These are phyloP conservation scores for Fusarium oxysporum DNA, from an alignment of 2,329 filamentous ascomycete genomes.

Conservation along the genomic window DNA sequence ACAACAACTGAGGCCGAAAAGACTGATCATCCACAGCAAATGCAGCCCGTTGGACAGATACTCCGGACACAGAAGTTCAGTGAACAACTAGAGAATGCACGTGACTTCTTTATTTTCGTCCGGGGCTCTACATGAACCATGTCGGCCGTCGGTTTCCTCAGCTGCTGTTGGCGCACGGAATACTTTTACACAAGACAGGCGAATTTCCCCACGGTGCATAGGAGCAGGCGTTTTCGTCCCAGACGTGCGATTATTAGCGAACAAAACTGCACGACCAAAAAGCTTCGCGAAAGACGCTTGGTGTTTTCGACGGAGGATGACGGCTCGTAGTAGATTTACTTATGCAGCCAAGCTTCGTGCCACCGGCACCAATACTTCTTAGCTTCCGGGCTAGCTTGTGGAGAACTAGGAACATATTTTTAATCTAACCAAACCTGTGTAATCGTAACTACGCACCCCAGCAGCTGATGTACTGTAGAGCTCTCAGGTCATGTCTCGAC, in stretches of 20 bases:
- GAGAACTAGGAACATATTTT: neutral
- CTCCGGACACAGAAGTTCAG: neutral
- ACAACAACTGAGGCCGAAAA: neutral
- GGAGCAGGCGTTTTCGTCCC: neutral
- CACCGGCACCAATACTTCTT: neutral
- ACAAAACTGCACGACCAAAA: neutral
- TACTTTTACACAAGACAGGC: neutral
- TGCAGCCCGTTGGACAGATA: neutral
- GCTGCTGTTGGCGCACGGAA: neutral
- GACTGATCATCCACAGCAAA: neutral
- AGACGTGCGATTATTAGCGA: neutral
- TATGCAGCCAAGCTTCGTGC: constrained; percentile 7
- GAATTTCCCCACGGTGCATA: neutral
- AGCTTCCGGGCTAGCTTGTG: constrained; percentile 14
- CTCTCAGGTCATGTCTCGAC: constrained; percentile 3
- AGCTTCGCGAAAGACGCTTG: neutral
- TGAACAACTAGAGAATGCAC: neutral
- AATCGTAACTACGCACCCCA: neutral
- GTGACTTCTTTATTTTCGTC: neutral
- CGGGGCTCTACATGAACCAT: neutral
- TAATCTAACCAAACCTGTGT: constrained; percentile 3
- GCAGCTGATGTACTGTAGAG: constrained; percentile 3
- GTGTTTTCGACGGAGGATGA: neutral
- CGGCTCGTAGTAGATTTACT: neutral
- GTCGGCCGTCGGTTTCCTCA: neutral